Evolutionary conservation across 2,329 filamentous ascomycete genomes (phyloP).

Genomic region (Penicillium paneum): DNA sequence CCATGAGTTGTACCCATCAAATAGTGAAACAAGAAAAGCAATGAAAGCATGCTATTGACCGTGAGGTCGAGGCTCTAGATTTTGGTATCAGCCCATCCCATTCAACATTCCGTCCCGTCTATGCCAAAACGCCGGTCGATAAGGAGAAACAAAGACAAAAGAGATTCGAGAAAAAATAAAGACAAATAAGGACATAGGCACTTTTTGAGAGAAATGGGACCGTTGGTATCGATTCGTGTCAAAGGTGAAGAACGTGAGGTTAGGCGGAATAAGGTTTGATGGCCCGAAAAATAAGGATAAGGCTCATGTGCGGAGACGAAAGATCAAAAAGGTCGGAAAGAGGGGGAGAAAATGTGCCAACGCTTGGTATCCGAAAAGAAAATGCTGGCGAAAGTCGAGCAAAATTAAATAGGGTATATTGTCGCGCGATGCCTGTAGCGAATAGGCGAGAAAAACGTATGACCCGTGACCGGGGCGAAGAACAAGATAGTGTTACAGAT

Average conservation of each 20-base stretch:
- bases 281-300: slow-evolving; percentile 13
- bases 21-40: slow-evolving; percentile 20
- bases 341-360: slow-evolving; percentile 15
- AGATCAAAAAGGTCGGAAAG: slow-evolving; percentile 12
- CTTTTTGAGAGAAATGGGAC: slow-evolving; percentile 18
- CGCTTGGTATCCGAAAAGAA: slow-evolving; percentile 28
- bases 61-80: slow-evolving; percentile 40
- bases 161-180: slow-evolving; percentile 5
- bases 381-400: slow-evolving; percentile 22
- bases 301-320: slow-evolving; percentile 11
- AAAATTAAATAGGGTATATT: slow-evolving; percentile 31
- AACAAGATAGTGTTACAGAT: slow-evolving; percentile 32
- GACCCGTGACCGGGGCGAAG: slow-evolving; percentile 15
- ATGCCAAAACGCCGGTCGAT: slow-evolving; percentile 37
- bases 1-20: slow-evolving; percentile 6
- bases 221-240: slow-evolving; percentile 12
- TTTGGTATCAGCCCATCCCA: slow-evolving; percentile 42
- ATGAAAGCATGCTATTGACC: slow-evolving; percentile 30
- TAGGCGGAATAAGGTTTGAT: slow-evolving; percentile 7
- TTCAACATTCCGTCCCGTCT: slow-evolving; percentile 35
- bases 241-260: slow-evolving; percentile 8
- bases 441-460: slow-evolving; percentile 17
- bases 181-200: slow-evolving; percentile 22
- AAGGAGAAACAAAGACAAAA: slow-evolving; percentile 16
- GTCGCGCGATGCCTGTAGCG: slow-evolving; percentile 22